Base-by-base conservation (phyloP, 768 basidiomycete genomes). In the Amanita pallidorosea region DNA sequence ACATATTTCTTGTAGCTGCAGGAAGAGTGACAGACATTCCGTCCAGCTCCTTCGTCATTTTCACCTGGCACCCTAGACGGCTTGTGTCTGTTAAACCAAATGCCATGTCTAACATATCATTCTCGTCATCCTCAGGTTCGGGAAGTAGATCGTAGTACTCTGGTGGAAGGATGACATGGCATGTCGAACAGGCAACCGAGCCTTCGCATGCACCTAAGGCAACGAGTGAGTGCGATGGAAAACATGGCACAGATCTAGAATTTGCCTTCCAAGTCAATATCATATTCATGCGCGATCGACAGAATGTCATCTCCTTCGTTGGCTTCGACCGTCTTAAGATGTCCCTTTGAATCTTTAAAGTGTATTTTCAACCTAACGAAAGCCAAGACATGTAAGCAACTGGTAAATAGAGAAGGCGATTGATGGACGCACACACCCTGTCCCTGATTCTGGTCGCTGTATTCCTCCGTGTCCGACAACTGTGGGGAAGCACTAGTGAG, bases 81-180 rank as follows among this genome's bases (percentile, higher is more conserved):
- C 86, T 95, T 57, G 95, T 97, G 60, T 97, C 95, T 0, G 92
- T 94, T 47, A 98, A 73, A 0, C 91, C 96, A 59, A 97, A 98
- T 3, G 95, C 95, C 77, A 98, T 89, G 65, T 97, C 95, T 35
- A 99, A 77, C 91, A 94, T 93, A 59, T 92, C 94, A 60, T 97
- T 99, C 69, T 99, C 95, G 62, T 99, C 95, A 57, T 98, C 95
- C 50, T 88, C 88, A 4, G 95, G 94, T 61, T 98, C 95, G 1
- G 89, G 85, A 2, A 98, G 75, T 43, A 77, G 63, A 64, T 97
- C 89, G 63, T 93, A 97, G 54, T 83, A 74, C 60, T 92, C 83
- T 18, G 77, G 76, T 22, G 81, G 72, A 49, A 94, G 73, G 52
- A 99, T 90, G 51, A 98, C 80, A 64, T 99, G 95, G 64, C 95